Conservation (phyloP, 345 rosid species). For the Lepidium didymum region DNA sequence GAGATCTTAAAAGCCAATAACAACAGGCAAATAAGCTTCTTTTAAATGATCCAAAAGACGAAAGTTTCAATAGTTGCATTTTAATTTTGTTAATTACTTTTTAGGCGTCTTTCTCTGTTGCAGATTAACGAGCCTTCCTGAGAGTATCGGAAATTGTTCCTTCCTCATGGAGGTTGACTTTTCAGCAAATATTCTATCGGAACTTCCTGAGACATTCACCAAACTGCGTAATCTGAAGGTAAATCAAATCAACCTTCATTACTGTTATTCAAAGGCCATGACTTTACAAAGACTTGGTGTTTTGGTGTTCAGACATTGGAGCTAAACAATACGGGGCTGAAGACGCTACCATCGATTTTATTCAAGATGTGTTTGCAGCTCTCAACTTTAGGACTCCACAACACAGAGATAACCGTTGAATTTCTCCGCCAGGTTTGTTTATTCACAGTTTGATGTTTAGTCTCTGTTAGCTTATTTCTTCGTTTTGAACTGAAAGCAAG, state of each 20-base stretch:
- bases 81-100: background rate
- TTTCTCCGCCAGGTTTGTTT: conserved; percentile 62
- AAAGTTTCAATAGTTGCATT: background rate
- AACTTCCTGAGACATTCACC: conserved; percentile 57
- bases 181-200: conserved; percentile 66
- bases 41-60: background rate
- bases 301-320: conserved; percentile 45
- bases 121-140: conserved; percentile 55
- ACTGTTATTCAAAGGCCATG: background rate
- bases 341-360: conserved; percentile 46
- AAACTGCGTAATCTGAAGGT: conserved; percentile 69
- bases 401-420: conserved; percentile 79
- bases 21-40: conserved; percentile 48
- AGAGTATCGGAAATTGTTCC: conserved; percentile 44
- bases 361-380: conserved; percentile 64
- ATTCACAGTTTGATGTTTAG: background rate
- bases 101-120: background rate
- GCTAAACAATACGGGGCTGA: conserved; percentile 66
- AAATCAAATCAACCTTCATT: background rate
- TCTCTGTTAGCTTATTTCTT: background rate
- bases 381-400: conserved; percentile 75
- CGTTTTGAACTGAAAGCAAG: background rate
- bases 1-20: conserved; percentile 71
- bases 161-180: conserved; percentile 85
- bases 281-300: background rate